Conservation (phyloP, 768 basidiomycete genomes). For the Calocera cornea region DNA sequence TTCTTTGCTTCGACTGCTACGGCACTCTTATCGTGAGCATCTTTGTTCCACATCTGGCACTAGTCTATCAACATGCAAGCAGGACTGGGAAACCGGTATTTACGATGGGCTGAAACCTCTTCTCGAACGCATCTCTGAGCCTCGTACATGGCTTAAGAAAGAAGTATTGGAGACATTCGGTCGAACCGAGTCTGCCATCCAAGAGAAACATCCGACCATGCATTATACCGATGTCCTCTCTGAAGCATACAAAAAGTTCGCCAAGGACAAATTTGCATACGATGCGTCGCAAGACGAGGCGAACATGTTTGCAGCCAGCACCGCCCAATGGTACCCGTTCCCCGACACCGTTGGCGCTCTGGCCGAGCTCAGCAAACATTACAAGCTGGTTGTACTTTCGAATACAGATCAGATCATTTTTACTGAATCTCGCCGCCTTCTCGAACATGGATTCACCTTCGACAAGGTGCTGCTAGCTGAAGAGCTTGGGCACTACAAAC, state of each 20-base stretch:
- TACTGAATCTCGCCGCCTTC: conserved; percentile 38
- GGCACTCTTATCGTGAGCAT: conserved; percentile 49
- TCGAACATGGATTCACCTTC: conserved; percentile 39
- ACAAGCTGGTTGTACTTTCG: conserved; percentile 58
- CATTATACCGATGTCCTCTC: conserved; percentile 51
- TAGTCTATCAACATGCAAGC: neutral
- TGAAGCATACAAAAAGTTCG: conserved; percentile 23
- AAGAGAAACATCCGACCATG: conserved; percentile 42
- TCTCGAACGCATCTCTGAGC: conserved; percentile 20
- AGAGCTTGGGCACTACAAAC: conserved; percentile 62
- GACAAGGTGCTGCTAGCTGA: conserved; percentile 56
- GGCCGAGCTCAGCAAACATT: conserved; percentile 42
- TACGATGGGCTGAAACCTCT: conserved; percentile 41
- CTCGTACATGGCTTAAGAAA: conserved; percentile 37
- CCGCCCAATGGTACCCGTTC: conserved; percentile 51
- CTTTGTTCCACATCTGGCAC: neutral
- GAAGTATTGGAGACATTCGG: conserved; percentile 41
- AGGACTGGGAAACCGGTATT: conserved; percentile 68
- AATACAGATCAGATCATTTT: conserved; percentile 51
- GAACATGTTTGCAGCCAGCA: conserved; percentile 43
- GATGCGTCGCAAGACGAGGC: conserved; percentile 20
- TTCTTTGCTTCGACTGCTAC: conserved; percentile 62
- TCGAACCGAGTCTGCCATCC: conserved; percentile 42
- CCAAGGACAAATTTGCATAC: conserved; percentile 17
- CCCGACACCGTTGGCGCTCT: conserved; percentile 52